Percentiles rank a stretch among this genome's conserved stretches.
These are phyloP conservation scores for Porodaedalea pini DNA, from an alignment of 1,284 basidiomycete species.

Conservation along the genomic window DNA sequence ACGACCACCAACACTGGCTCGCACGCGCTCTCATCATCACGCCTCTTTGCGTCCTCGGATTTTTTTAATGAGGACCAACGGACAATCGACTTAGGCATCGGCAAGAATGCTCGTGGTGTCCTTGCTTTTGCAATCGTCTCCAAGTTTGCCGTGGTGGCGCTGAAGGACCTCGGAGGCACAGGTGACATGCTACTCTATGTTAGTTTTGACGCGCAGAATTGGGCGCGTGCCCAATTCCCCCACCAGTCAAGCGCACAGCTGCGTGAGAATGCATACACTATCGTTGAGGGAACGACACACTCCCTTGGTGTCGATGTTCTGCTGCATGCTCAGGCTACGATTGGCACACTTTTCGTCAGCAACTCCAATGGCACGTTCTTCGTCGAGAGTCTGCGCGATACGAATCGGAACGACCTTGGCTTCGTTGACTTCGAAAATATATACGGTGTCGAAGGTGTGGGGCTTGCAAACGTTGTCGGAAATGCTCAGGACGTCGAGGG, in stretches of 20 bases:
- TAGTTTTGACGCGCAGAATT: conserved; percentile 73
- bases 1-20: conserved; percentile 44
- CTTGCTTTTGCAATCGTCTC: conserved; percentile 87
- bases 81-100: conserved; percentile 80
- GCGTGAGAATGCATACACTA: conserved; percentile 90
- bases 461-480: conserved; percentile 81
- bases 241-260: conserved; percentile 77
- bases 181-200: conserved; percentile 85
- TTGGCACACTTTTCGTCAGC: conserved; percentile 91
- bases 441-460: conserved; percentile 91
- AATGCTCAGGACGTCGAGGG: conserved; percentile 82
- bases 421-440: conserved; percentile 94
- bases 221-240: conserved; percentile 84
- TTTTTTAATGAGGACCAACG: conserved; percentile 67
- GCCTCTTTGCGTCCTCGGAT: conserved; percentile 78
- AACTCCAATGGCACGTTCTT: conserved; percentile 96
- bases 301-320: conserved; percentile 94
- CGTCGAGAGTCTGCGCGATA: conserved; percentile 86
- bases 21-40: conserved; percentile 60
- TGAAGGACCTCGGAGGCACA: conserved; percentile 52
- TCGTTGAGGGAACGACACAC: conserved; percentile 90
- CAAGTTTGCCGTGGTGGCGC: conserved; percentile 86
- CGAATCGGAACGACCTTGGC: conserved; percentile 83
- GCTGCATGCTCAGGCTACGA: conserved; percentile 63
- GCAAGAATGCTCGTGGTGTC: conserved; percentile 80